phyloP scores from a whole-genome alignment of 1,284 basidiomycete species.

The Malassezia dermatis region DNA sequence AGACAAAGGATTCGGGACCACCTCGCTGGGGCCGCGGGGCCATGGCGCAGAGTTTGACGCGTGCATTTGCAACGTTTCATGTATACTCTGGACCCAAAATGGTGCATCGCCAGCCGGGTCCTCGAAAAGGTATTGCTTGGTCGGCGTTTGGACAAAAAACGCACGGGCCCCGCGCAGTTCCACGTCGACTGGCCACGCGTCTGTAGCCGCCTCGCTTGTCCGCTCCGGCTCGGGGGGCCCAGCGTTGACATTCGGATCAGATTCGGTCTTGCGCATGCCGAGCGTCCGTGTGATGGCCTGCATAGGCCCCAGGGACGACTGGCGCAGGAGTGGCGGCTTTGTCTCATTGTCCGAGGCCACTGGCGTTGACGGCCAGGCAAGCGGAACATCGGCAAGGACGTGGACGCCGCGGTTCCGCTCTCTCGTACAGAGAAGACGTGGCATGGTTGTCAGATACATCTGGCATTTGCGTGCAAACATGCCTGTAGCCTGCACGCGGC shows the following conservation, averaged over 20 bases:
- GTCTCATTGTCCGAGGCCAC: neutral
- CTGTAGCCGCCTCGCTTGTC: neutral
- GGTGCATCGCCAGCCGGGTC: constrained; percentile 31
- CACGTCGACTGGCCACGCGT: constrained; percentile 4
- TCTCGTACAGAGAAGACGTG: constrained; percentile 53
- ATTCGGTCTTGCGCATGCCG: neutral
- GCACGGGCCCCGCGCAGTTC: constrained; percentile 3
- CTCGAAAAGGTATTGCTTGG: constrained; percentile 27
- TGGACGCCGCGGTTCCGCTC: constrained; percentile 48
- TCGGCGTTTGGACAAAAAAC: constrained; percentile 17
- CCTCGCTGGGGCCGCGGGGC: neutral
- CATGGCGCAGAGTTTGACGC: neutral
- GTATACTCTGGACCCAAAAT: constrained; percentile 28
- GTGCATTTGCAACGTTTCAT: constrained; percentile 13
- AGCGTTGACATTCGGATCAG: neutral
- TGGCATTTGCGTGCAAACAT: constrained; percentile 50
- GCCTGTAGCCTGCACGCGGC: constrained; percentile 31
- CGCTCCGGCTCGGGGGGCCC: neutral
- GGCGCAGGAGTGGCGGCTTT: neutral
- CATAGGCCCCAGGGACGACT: neutral
- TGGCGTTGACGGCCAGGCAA: neutral
- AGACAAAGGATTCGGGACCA: neutral
- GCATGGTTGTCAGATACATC: constrained; percentile 53
- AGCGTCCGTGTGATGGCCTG: neutral
- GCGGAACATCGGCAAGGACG: constrained; percentile 42